Percentiles rank a stretch among this genome's conserved stretches.
Evolutionary conservation across 176 grass and related monocot genomes (phyloP).

Genomic region (Thalia dealbata): DNA sequence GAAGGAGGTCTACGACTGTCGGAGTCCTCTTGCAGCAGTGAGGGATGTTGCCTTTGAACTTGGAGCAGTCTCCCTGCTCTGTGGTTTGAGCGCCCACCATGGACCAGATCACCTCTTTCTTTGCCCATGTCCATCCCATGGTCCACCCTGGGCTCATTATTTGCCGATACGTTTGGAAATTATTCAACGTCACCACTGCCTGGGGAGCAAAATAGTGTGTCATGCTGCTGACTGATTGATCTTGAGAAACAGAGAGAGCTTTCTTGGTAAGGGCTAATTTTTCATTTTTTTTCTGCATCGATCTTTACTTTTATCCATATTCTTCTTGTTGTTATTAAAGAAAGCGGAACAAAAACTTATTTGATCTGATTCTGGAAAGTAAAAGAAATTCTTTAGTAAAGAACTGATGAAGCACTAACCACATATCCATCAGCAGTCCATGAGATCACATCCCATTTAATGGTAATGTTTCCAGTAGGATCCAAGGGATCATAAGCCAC

Average conservation of each 20-base stretch:
- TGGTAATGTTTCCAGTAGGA: constrained; percentile 12
- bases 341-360: neutral
- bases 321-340: neutral
- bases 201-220: neutral
- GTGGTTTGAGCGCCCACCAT: constrained; percentile 86
- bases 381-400: neutral
- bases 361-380: neutral
- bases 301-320: too few relatives aligned
- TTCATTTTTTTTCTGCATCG: too few relatives aligned
- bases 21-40: constrained; percentile 89
- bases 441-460: constrained; percentile 31
- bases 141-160: constrained; percentile 80
- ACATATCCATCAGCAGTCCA: constrained; percentile 96
- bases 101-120: constrained; percentile 99
- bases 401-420: constrained; percentile 33
- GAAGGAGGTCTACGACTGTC: constrained; percentile 67
- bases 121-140: constrained; percentile 81
- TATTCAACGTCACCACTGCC: constrained; percentile 83
- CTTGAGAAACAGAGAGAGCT: too few relatives aligned
- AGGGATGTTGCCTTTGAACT: constrained; percentile 84
- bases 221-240: neutral
- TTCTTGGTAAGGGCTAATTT: too few relatives aligned
- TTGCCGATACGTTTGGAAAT: constrained; percentile 87
- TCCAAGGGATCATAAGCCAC: constrained; percentile 17
- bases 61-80: constrained; percentile 92